Percentiles rank a stretch among this genome's conserved stretches.
Conservation (phyloP, 2,329 filamentous ascomycete species). For the Fusarium sp. region DNA sequence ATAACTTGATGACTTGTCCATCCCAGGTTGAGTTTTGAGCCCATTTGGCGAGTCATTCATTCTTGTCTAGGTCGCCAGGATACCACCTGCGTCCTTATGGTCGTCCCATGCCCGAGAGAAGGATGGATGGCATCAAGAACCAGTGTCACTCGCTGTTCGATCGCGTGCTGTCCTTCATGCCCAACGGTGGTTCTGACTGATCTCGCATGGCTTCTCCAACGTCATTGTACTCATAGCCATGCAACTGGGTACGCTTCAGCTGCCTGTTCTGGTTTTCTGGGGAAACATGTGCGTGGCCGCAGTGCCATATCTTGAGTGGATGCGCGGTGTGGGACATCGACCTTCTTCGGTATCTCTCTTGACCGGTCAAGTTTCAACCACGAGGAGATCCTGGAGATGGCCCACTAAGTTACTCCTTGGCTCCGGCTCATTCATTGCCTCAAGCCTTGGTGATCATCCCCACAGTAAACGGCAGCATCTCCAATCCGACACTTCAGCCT, state of each 20-base stretch:
- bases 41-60: neutral
- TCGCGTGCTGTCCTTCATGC: neutral
- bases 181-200: conserved; percentile 23
- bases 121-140: neutral
- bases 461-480: conserved; percentile 34
- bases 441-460: conserved; percentile 37
- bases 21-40: conserved; percentile 6
- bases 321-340: conserved; percentile 38
- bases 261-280: conserved; percentile 43
- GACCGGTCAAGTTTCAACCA: conserved; percentile 24
- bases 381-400: conserved; percentile 33
- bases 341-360: conserved; percentile 28
- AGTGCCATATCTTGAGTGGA: conserved; percentile 34
- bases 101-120: neutral
- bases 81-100: neutral
- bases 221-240: conserved; percentile 38
- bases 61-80: neutral
- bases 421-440: conserved; percentile 16
- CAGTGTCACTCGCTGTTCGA: neutral
- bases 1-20: neutral
- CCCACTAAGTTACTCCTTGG: conserved; percentile 27
- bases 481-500: conserved; percentile 41
- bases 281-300: conserved; percentile 38
- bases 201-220: conserved; percentile 22
- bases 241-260: conserved; percentile 35